Evolutionary conservation across 2,329 filamentous ascomycete species (phyloP).

Genomic region (Aureobasidium uvarum): DNA sequence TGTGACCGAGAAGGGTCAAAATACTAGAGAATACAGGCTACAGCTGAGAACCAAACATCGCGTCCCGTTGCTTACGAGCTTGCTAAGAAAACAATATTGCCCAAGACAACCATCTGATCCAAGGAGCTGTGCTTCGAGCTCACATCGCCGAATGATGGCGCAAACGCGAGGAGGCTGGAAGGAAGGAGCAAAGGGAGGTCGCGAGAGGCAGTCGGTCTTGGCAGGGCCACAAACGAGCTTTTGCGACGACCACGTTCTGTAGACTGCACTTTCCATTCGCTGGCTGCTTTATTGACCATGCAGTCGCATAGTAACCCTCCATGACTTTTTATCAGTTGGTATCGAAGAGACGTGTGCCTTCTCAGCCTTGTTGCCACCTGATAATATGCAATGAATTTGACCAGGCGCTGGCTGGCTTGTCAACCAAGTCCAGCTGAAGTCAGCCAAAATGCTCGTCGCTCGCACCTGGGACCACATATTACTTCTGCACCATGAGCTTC

Average conservation of each 20-base stretch:
- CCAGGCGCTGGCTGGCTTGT: not conserved
- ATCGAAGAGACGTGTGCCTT: not conserved
- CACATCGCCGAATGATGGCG: not conserved
- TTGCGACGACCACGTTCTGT: not conserved
- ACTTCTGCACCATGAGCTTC: constrained; percentile 9
- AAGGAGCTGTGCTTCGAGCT: not conserved
- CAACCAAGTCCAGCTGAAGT: constrained; percentile 8
- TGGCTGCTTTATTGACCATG: not conserved
- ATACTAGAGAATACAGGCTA: not conserved
- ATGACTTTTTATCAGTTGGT: not conserved
- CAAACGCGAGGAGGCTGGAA: not conserved
- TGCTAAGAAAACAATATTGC: not conserved
- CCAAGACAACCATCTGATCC: not conserved
- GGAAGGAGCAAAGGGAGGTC: not conserved
- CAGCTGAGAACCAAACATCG: not conserved
- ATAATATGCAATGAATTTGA: not conserved
- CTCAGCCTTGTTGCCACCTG: constrained; percentile 3
- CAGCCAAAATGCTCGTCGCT: constrained; percentile 9
- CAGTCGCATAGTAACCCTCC: not conserved
- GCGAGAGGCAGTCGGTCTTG: not conserved
- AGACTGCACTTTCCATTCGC: constrained; percentile 1
- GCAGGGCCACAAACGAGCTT: not conserved
- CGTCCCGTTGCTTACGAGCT: not conserved
- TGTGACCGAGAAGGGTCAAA: not conserved
- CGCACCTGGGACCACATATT: not conserved